Percentiles rank a stretch among this genome's conserved stretches.
Evolutionary conservation across 2,329 filamentous ascomycete genomes (phyloP).

Genomic region (Phyllosticta capitalensis): DNA sequence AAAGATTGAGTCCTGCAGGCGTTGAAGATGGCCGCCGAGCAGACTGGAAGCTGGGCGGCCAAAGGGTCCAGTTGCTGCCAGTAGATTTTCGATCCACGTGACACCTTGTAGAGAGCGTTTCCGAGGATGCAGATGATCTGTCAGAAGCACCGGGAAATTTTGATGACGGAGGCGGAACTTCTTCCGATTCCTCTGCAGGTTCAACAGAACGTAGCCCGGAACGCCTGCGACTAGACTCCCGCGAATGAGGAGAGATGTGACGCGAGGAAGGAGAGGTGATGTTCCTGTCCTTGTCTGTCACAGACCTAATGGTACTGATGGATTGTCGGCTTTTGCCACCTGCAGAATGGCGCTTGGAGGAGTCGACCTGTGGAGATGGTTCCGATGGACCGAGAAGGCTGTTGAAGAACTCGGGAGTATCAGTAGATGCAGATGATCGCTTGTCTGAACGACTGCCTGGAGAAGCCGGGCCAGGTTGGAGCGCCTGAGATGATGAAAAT

Average conservation of each 20-base stretch:
- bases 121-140: slow-evolving; percentile 9
- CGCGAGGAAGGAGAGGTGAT: background rate
- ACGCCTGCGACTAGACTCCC: background rate
- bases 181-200: slow-evolving; percentile 1
- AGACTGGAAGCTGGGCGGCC: slow-evolving; percentile 1
- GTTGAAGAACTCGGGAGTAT: slow-evolving; percentile 2
- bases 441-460: background rate
- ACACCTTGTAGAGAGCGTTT: slow-evolving; percentile 5
- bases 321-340: background rate
- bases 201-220: background rate
- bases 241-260: background rate
- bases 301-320: background rate
- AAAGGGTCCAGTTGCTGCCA: slow-evolving; percentile 9
- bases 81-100: slow-evolving; percentile 6
- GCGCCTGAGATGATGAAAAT: background rate
- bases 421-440: slow-evolving; percentile 1
- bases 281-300: background rate
- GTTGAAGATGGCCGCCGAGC: slow-evolving; percentile 8
- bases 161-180: slow-evolving; percentile 1
- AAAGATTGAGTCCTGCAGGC: background rate
- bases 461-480: slow-evolving; percentile 1
- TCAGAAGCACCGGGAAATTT: slow-evolving; percentile 1
- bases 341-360: background rate
- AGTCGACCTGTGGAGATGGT: background rate
- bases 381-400: background rate